These are phyloP conservation scores for Cyberlindnera subsufficiens DNA, from an alignment of 805 yeast genomes.

Conservation along the genomic window DNA sequence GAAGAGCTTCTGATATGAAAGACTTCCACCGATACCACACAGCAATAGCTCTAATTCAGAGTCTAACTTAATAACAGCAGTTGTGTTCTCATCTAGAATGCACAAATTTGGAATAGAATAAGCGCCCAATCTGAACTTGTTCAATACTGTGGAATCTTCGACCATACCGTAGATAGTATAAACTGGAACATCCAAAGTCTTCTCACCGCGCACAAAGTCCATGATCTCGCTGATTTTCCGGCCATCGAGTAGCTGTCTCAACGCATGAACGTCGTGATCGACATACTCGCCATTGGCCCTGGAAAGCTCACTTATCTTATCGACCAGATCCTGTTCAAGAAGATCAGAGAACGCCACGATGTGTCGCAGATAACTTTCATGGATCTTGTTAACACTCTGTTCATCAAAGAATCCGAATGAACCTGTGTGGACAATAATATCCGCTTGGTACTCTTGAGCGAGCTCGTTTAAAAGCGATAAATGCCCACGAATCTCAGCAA, in stretches of 20 bases:
- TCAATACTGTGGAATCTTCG: constrained; percentile 65
- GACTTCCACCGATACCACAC: constrained; percentile 69
- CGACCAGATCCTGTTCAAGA: constrained; percentile 41
- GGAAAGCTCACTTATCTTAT: constrained; percentile 47
- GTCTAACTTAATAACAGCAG: constrained; percentile 33
- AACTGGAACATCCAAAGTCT: constrained; percentile 49
- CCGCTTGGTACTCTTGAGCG: constrained; percentile 41
- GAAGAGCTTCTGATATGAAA: constrained; percentile 60
- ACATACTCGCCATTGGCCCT: constrained; percentile 37
- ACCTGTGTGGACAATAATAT: constrained; percentile 63
- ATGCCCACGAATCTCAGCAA: constrained; percentile 55
- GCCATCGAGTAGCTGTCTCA: constrained; percentile 28
- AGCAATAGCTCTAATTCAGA: constrained; percentile 44
- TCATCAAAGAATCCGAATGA: constrained; percentile 72
- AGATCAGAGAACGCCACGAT: constrained; percentile 63
- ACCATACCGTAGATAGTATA: constrained; percentile 74
- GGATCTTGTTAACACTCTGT: constrained; percentile 46
- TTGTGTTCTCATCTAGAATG: constrained; percentile 53
- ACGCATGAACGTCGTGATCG: constrained; percentile 28
- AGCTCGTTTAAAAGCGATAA: constrained; percentile 43
- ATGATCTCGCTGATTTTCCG: constrained; percentile 47
- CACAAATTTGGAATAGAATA: constrained; percentile 50
- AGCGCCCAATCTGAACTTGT: constrained; percentile 51
- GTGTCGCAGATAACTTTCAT: constrained; percentile 54
- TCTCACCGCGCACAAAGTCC: constrained; percentile 38